Percentiles rank a stretch among this genome's conserved stretches.
Evolutionary conservation across 2,329 filamentous ascomycete genomes (phyloP).

Genomic region (Botrytis paeoniae): DNA sequence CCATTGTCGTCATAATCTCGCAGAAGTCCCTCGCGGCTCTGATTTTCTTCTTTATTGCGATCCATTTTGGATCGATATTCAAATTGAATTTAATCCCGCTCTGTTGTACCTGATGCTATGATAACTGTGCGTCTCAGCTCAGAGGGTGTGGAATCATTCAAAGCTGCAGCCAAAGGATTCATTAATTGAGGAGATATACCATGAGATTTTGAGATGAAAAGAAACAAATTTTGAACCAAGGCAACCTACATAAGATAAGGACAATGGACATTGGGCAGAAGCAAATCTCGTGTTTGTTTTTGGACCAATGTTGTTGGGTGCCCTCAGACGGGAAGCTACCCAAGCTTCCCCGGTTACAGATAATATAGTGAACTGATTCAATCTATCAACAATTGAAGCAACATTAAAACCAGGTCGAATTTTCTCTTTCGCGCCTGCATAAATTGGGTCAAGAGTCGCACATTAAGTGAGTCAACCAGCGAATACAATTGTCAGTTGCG

Average conservation of each 20-base stretch:
- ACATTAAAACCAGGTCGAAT: neutral
- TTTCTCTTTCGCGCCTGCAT: neutral
- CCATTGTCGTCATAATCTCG: slow-evolving; percentile 30
- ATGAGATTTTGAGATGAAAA: neutral
- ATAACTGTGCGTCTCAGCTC: neutral
- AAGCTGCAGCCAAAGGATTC: neutral
- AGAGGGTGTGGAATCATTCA: neutral
- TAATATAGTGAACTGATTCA: neutral
- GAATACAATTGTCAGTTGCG: neutral
- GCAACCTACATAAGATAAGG: neutral
- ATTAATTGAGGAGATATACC: neutral
- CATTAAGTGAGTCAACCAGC: neutral
- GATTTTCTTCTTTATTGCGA: slow-evolving; percentile 27
- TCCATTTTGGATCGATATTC: slow-evolving; percentile 24
- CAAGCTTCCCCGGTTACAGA: neutral
- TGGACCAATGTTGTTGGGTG: neutral
- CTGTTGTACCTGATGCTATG: neutral
- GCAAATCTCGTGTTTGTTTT: neutral
- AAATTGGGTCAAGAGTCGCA: neutral
- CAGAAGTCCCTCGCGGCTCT: slow-evolving; percentile 37
- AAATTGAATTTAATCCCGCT: neutral
- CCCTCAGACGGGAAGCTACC: neutral
- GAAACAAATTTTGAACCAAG: neutral
- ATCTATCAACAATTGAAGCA: neutral
- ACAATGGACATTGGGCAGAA: neutral